Evolutionary conservation across 345 rosid species (phyloP).

Genomic region (Rubroshorea leprosula): DNA sequence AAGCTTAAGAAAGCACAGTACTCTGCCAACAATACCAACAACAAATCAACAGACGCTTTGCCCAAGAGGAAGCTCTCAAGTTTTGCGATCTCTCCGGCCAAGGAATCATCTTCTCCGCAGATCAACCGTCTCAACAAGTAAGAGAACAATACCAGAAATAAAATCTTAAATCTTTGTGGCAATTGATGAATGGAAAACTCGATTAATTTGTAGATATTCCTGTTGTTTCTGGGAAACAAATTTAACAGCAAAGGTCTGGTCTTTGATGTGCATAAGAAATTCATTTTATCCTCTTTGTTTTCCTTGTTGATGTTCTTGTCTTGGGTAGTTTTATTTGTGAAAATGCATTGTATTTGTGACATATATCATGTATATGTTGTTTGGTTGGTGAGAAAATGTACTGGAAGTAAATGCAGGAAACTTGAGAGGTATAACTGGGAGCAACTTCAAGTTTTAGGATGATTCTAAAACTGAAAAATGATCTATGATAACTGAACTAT

Average conservation of each 20-base stretch:
- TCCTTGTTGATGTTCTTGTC: neutral
- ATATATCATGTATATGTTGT: neutral
- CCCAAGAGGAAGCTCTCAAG: slow-evolving; percentile 53
- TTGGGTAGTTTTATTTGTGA: neutral
- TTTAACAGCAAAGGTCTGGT: slow-evolving; percentile 1
- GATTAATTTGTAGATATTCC: too few relatives aligned
- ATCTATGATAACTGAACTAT: neutral
- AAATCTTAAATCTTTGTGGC: neutral
- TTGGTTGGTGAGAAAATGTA: neutral
- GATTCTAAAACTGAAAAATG: neutral
- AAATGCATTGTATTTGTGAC: neutral
- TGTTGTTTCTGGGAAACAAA: too few relatives aligned
- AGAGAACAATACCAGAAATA: slow-evolving; percentile 12
- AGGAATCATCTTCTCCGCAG: slow-evolving; percentile 45
- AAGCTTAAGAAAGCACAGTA: slow-evolving; percentile 61
- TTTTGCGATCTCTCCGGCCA: slow-evolving; percentile 32
- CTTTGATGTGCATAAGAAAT: neutral
- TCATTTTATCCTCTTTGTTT: neutral
- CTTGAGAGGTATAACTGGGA: neutral
- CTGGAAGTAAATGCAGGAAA: neutral
- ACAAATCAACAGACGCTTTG: slow-evolving; percentile 45
- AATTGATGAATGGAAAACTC: neutral
- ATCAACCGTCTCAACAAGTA: slow-evolving; percentile 50
- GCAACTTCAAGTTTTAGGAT: neutral
- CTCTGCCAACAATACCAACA: slow-evolving; percentile 25